Evolutionary conservation across 441 rosid genomes (phyloP).

Genomic region (Pelargonium citronellum): DNA sequence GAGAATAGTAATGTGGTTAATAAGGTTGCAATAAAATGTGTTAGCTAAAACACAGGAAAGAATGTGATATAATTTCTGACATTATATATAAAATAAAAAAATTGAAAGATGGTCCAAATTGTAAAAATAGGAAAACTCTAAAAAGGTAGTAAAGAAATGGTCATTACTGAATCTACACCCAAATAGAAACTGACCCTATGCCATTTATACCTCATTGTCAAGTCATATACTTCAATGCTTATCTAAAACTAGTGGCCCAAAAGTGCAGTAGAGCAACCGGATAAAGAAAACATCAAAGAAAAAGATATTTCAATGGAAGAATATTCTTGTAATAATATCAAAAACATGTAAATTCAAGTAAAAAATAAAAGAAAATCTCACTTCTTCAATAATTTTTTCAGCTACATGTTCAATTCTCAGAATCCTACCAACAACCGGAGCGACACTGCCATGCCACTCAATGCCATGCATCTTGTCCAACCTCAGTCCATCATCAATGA

Average conservation of each 20-base stretch:
- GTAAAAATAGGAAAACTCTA: background rate
- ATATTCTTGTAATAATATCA: background rate
- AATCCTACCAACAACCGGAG: conserved; percentile 69
- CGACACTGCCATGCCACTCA: conserved; percentile 56
- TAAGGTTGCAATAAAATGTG: no score
- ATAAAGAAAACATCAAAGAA: background rate
- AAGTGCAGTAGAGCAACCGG: background rate
- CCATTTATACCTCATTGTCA: background rate
- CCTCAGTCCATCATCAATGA: conserved; percentile 80
- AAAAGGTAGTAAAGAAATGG: background rate
- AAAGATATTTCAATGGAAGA: background rate
- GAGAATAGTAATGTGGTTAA: background rate
- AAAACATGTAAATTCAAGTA: background rate
- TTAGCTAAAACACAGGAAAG: no score
- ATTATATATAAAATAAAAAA: no score
- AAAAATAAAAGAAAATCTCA: conserved; percentile 24
- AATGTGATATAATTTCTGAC: background rate
- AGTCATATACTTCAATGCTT: no score
- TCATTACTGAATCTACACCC: background rate
- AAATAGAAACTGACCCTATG: background rate
- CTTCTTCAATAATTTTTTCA: conserved; percentile 65
- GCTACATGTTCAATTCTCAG: conserved; percentile 76
- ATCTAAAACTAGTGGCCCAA: no score
- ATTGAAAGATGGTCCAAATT: background rate
- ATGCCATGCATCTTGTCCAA: conserved; percentile 65